Evolutionary conservation across 1,284 basidiomycete genomes (phyloP), one percentile per base, ranked within the genome.

Genomic region (Tilletia horrida): DNA sequence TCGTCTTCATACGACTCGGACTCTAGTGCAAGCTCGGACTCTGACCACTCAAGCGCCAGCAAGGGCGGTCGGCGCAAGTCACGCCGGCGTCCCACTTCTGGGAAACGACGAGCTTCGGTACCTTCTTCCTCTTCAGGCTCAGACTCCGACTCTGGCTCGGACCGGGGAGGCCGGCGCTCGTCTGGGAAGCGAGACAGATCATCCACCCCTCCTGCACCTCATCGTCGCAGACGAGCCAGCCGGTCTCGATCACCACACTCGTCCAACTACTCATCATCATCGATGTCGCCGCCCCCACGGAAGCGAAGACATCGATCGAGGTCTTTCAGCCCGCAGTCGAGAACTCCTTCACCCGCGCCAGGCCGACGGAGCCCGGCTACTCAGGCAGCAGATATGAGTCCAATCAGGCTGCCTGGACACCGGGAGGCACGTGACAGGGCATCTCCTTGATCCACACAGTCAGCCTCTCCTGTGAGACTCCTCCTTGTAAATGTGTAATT

Each of bases 71-170:
- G 35, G 35, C 6, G 35, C 35, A 40, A 40, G 11, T 40, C 35
- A 11, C 35, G 35, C 11, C 35, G 35, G 4, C 35, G 35, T 40
- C 11, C 35, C 35, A 40, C 35, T 40, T 40, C 35, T 11, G 35
- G 4, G 6, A 40, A 11, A 40, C 35, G 35, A 40, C 35, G 35
- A n/a, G n/a, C n/a, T 11, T 40, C 35, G 6, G 35, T 40, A 11
- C 11, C 6, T 52, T 52, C 50, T 25, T 23, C 50, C 7, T 52
- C 50, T 6, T 52, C 50, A 27, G 50, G 7, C 8, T 52, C 50
- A 3, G 50, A 52, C 27, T 59, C 55, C 27, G 55, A 59, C 55
- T 59, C 55, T 11, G 23, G 16, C 55, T 35, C 55, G 55, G 55
- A 21, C 16, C 16, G 45, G 6, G 45, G 45, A 48, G 6, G 21